Conservation (phyloP, 495 filamentous ascomycete genomes). For the Xylaria cubensis region DNA sequence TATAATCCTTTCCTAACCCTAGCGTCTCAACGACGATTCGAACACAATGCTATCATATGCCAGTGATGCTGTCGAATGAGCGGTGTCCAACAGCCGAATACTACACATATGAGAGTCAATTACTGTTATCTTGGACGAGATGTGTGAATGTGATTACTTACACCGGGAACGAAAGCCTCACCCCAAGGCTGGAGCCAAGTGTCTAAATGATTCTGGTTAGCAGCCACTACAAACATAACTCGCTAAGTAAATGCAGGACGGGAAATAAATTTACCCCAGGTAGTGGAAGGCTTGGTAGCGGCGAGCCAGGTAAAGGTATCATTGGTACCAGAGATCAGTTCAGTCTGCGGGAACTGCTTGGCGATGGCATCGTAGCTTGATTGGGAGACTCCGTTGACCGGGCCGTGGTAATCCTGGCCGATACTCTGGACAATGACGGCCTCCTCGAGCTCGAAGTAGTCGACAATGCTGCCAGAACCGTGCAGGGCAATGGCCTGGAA, state of each 20-base stretch:
- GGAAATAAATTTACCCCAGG: conserved; percentile 28
- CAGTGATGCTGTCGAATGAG: conserved; percentile 33
- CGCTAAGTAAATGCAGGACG: not conserved
- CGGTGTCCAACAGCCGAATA: conserved; percentile 39
- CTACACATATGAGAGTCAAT: not conserved
- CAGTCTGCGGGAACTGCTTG: conserved; percentile 30
- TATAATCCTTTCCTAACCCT: not conserved
- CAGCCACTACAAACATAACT: not conserved
- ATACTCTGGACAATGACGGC: conserved; percentile 29
- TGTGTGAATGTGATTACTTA: conserved; percentile 8
- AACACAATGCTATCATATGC: not conserved
- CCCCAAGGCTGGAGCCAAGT: conserved; percentile 39
- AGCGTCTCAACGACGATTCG: not conserved
- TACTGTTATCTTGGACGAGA: not conserved
- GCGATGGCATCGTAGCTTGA: conserved; percentile 26
- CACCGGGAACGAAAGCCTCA: conserved; percentile 30
- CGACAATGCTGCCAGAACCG: conserved; percentile 22
- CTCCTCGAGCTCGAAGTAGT: conserved; percentile 36
- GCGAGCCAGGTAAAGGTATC: conserved; percentile 28
- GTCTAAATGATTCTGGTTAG: conserved; percentile 33
- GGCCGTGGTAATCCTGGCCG: conserved; percentile 32
- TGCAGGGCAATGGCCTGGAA: conserved; percentile 39
- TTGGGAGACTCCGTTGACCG: conserved; percentile 20
- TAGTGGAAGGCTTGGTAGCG: conserved; percentile 30
- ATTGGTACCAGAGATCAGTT: conserved; percentile 20